A percentile compares a stretch with the other conserved stretches of the same genome.
Evolutionary conservation across 2,329 filamentous ascomycete species (phyloP).

Genomic region (Colletotrichum sp.): DNA sequence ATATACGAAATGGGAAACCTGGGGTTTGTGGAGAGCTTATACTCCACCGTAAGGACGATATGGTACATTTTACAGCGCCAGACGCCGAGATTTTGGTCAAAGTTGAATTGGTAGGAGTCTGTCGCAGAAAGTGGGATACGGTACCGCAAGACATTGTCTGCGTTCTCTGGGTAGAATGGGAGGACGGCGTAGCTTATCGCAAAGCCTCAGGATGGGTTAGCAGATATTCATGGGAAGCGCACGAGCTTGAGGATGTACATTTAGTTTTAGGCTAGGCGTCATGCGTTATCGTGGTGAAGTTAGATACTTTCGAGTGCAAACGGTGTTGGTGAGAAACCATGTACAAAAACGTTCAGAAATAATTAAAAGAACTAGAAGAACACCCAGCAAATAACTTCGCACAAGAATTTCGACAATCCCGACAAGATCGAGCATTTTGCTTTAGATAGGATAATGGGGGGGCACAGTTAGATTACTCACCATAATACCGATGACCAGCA

Average conservation of each 20-base stretch:
- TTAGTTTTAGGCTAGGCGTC: background rate
- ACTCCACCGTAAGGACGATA: background rate
- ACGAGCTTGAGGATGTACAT: background rate
- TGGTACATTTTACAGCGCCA: background rate
- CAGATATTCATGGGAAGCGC: background rate
- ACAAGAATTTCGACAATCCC: too few species aligned
- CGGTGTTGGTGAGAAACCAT: too few species aligned
- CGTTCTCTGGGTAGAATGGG: background rate
- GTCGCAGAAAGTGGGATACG: background rate
- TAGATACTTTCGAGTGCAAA: too few species aligned
- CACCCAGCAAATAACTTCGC: too few species aligned
- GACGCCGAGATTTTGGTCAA: background rate
- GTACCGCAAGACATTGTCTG: background rate
- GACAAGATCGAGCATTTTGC: too few species aligned
- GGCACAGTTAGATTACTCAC: too few species aligned
- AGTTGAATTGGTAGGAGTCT: background rate
- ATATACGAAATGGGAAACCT: background rate
- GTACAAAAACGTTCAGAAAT: too few species aligned
- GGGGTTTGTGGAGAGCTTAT: background rate
- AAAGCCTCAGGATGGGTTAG: background rate
- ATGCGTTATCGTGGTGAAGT: too few species aligned
- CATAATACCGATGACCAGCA: too few species aligned
- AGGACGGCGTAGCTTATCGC: background rate
- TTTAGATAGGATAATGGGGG: too few species aligned
- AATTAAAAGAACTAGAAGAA: accelerated